Base-by-base conservation (phyloP, 164 flowering plant species). In the Berberis vulgaris region DNA sequence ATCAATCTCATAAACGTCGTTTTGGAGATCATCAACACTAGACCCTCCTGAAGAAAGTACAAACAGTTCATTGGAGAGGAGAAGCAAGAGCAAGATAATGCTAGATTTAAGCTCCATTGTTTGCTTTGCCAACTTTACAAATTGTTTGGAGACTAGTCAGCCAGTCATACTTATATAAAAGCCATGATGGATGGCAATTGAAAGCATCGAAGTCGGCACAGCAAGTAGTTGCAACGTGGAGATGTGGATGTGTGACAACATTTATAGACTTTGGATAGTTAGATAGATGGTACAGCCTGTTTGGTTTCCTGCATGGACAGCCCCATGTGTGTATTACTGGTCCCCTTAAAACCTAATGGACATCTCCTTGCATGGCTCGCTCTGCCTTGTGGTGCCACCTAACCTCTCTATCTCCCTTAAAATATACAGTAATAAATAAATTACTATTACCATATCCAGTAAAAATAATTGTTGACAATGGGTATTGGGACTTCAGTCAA, bases 1-100 rank as follows among this genome's bases (percentile, higher is more conserved):
- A 67, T 91, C 97, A 26, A 88, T 91, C 54, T 85, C 87, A 60
- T 87, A 87, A 5, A 90, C 41, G 43, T 78, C 83, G 38, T 72
- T 49, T 47, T 62, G 78, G 70, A 56, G 56, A 45, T 63, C 65
- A 4, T 52, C 45, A 41, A 9, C 64, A 7, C 57, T 70, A 43
- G 64, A 61, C 56, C 69, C 67, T 44, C 44, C 66, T 50, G 59
- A 41, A 10, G 54, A 49, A 38, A 56, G 42, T 59, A 49, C 45
- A 53, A 41, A 11, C 26, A 41, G 1, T 12, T 52, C 55, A 52
- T 52, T 3, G 26, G 26, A 26, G 26, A 26, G 26, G 26, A 26
- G 26, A 26, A 26, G 26, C 26, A 26, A 26, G 26, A 26, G 26
- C 26, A 26, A 26, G 26, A 26, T 26, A 26, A 26, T 26, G 26